Conservation (phyloP, 1,284 basidiomycete genomes). For the Ganoderma multipileum region DNA sequence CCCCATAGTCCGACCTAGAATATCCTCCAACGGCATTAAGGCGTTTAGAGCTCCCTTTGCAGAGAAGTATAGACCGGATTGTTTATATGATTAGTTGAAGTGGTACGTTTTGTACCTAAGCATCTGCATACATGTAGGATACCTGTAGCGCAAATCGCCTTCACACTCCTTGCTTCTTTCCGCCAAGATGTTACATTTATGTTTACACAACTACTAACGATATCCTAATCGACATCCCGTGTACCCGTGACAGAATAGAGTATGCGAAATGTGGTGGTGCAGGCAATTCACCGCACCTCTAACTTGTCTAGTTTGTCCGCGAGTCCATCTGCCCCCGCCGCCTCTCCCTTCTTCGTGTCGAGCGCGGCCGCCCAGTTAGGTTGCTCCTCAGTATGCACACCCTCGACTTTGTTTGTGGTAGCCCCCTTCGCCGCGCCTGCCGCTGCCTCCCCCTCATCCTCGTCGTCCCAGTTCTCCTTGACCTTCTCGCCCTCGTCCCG, state of each 20-base stretch:
- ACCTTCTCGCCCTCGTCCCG: conserved; percentile 49
- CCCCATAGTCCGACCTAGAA: background rate
- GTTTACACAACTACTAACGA: conserved; percentile 25
- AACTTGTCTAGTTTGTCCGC: conserved; percentile 54
- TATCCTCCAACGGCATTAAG: background rate
- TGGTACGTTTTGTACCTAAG: background rate
- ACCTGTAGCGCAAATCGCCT: background rate
- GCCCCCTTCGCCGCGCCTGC: conserved; percentile 21
- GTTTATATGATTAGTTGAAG: background rate
- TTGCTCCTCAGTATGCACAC: conserved; percentile 25
- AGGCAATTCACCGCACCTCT: conserved; percentile 39
- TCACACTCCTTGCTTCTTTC: conserved; percentile 3
- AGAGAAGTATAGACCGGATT: background rate
- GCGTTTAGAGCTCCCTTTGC: background rate
- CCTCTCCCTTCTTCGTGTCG: conserved; percentile 22
- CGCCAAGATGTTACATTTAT: conserved; percentile 17
- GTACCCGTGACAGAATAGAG: conserved; percentile 18
- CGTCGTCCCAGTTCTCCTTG: conserved; percentile 81
- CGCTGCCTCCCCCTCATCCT: conserved; percentile 58
- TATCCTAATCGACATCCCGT: conserved; percentile 18
- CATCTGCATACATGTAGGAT: background rate
- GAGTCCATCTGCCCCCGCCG: conserved; percentile 40
- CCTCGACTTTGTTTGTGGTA: conserved; percentile 17
- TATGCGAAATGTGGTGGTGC: conserved; percentile 2
- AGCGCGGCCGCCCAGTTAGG: conserved; percentile 32